Evolutionary conservation across 129 eudicot genomes (phyloP), one percentile per base, ranked within the genome.

Genomic region (Logfia minima): DNA sequence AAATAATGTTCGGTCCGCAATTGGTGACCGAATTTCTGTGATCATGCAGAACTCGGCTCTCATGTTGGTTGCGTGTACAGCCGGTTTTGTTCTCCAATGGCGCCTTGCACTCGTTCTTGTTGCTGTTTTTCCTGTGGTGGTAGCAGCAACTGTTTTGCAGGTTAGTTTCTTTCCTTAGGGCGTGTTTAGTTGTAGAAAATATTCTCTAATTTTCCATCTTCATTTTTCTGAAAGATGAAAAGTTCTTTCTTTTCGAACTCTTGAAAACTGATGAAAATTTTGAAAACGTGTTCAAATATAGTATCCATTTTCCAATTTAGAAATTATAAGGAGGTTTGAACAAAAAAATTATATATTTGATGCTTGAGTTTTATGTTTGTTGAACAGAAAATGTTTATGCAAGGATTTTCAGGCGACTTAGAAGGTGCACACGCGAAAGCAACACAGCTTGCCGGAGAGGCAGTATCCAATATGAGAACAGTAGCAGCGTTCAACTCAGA

Each of bases 401-500:
- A 84, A 76, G 99, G 99, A 80, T 95, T 95, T 85, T 95, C 99
- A 0, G 99, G 97, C 5, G 97, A 95, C 85, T 77, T 95, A 4
- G 99, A 95, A 84, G 96, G 86, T 45, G 86, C 97, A n/a, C 99
- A 95, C 75, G 92, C 96, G 16, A 91, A 91, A 74, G 97, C 97
- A 55, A 95, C 99, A 3, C 99, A 95, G 79, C 82, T 95, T 19
- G 99, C 99, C 0, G 99, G 96, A 19, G 99, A 95, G 73, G 99
- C 99, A 0, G 94, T 95, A 82, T 88, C 92, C 4, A 95, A 95
- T 68, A 76, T 95, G 48, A 90, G 97, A 80, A 95, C 99, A 0
- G 97, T 95, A 28, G 99, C 99, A 3, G 99, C 99, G 60, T 95
- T 95, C 68, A 95, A 91, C 66, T 95, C 99, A 0, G 99, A 95